These are phyloP conservation scores for Favolaschia claudopus DNA, from an alignment of 768 basidiomycete genomes.

Conservation along the genomic window DNA sequence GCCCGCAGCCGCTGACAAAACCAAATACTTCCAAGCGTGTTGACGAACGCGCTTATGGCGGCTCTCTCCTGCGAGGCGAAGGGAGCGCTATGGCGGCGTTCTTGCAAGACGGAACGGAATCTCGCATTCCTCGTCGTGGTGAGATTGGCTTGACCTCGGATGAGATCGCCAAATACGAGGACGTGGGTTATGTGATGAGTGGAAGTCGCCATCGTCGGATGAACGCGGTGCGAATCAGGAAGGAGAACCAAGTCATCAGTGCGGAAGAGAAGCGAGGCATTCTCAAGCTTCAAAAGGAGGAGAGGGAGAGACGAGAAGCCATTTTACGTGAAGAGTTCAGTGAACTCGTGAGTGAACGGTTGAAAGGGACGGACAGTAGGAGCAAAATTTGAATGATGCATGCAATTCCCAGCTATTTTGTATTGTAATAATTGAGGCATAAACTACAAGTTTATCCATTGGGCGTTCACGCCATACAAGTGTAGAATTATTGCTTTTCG, in stretches of 20 bases:
- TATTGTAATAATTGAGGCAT: no score
- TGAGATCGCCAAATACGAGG: constrained; percentile 88
- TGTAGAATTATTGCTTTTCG: not conserved
- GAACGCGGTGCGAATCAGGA: constrained; percentile 98
- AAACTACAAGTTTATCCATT: no score
- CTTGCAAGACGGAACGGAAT: constrained; percentile 81
- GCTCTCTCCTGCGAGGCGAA: constrained; percentile 92
- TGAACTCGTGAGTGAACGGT: constrained; percentile 78
- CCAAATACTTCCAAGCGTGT: constrained; percentile 55
- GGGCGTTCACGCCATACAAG: no score
- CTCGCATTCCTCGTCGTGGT: constrained; percentile 96
- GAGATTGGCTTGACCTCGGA: constrained; percentile 94
- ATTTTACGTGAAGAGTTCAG: constrained; percentile 90
- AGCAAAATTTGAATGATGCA: constrained; percentile 15
- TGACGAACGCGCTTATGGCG: constrained; percentile 88
- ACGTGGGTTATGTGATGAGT: constrained; percentile 97
- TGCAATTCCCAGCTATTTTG: no score
- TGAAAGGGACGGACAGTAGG: constrained; percentile 56
- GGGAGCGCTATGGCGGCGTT: constrained; percentile 98
- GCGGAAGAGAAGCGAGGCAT: constrained; percentile 98
- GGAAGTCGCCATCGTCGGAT: constrained; percentile 94
- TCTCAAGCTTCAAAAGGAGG: constrained; percentile 92
- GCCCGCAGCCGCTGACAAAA: constrained; percentile 73
- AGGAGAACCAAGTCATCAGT: constrained; percentile 99
- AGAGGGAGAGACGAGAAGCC: constrained; percentile 89